Base-by-base conservation (phyloP, 768 basidiomycete species). In the Lyophyllum shimeji region DNA sequence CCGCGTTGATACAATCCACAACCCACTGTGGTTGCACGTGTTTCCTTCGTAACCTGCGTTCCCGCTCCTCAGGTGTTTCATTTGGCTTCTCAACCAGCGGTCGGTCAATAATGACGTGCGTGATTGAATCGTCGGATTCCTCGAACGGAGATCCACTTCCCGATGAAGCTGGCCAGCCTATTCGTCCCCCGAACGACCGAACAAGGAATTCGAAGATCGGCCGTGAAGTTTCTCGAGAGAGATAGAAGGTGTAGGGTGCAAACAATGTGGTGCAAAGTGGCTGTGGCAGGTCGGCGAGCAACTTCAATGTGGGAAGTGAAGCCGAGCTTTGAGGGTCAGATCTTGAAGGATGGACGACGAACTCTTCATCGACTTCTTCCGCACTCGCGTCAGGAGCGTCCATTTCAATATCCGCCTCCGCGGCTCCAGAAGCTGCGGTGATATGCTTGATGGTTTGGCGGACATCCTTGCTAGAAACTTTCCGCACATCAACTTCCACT, bases 21-120 rank as follows among this genome's bases (percentile, higher is more conserved):
- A 97, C 82, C 97, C 97, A 98, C 71, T 98, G 96, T 11, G 97
- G 97, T 71, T 98, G 97, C 17, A 98, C 82, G 69, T 90, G 93
- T 67, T 91, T 93, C 65, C 94, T 82, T 68, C 83, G 83, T 43
- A 79, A 72, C 34, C 85, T 78, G 42, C 81, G 76, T 62, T 86
- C 83, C 62, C 82, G 80, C 60, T 88, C 83, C 50, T 82, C 83
- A 15, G 75, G 60, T 0, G 80, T 78, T 65, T 84, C 86, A 51
- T 78, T 70, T 23, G 65, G 49, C 59, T 71, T 75, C 58, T 75
- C 75, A 11, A 80, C 72, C 31, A 83, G 59, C 1, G 97, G 96
- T 43, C 97, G 82, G 69, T 99, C 97, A 63, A 97, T 88, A 63
- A 99, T 85, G 59, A 98, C 87, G 72, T 98, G 97, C 1, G 97